Conservation (phyloP, 805 yeast species). For the Candida pini region DNA sequence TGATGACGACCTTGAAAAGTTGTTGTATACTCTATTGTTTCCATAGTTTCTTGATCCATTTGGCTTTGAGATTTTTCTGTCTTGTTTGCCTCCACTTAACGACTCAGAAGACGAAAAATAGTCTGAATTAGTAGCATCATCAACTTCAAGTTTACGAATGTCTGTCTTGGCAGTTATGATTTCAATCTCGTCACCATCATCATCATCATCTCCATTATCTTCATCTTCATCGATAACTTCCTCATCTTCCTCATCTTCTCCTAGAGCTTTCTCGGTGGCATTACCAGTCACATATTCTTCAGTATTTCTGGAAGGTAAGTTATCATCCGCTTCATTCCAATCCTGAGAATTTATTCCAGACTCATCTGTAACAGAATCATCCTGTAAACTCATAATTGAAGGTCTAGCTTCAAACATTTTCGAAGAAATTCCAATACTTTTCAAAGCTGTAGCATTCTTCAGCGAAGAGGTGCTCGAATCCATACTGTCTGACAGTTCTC, state of each 20-base stretch:
- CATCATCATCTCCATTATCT: slow-evolving; percentile 5
- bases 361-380: too few species aligned
- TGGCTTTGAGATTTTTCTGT: too few species aligned
- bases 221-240: slow-evolving; percentile 1
- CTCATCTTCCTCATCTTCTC: slow-evolving; percentile 2
- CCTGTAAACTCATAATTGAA: too few species aligned
- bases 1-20: slow-evolving; percentile 13
- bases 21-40: slow-evolving; percentile 3
- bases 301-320: too few species aligned
- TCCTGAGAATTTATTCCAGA: too few species aligned
- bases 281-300: too few species aligned
- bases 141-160: too few species aligned
- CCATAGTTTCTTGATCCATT: too few species aligned
- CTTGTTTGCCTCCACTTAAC: slow-evolving; percentile 1
- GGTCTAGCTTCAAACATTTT: slow-evolving; percentile 11
- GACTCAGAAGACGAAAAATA: slow-evolving; percentile 6
- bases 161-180: slow-evolving; percentile 9
- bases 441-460: slow-evolving; percentile 12
- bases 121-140: neutral
- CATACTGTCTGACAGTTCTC: neutral
- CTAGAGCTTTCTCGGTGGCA: too few species aligned
- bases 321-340: too few species aligned
- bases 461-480: slow-evolving; percentile 5
- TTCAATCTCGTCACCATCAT: slow-evolving; percentile 10
- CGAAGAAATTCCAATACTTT: slow-evolving; percentile 23